Evolutionary conservation across 169 alveolate species (phyloP).

Genomic region (Blepharisma undulans): DNA sequence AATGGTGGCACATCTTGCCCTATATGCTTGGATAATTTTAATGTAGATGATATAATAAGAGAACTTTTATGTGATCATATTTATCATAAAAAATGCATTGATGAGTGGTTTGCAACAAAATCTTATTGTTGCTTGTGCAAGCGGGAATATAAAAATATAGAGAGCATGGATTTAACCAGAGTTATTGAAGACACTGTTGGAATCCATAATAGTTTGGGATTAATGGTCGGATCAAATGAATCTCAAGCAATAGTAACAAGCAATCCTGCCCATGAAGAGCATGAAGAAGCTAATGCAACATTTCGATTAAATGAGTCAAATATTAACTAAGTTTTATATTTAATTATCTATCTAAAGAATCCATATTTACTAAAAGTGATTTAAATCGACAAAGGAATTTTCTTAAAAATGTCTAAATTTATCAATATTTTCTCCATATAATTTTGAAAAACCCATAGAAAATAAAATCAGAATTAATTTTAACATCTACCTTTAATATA

Average conservation of each 20-base stretch:
- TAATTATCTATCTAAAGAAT: not conserved
- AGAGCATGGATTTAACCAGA: not conserved
- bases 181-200: not conserved
- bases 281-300: not conserved
- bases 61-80: constrained; percentile 54
- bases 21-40: constrained; percentile 49
- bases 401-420: not conserved
- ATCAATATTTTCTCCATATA: no score
- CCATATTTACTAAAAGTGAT: not conserved
- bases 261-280: not conserved
- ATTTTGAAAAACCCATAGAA: no score
- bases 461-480: no score
- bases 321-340: not conserved
- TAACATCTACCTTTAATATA: no score
- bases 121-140: constrained; percentile 46
- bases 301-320: not conserved
- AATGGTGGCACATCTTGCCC: constrained; percentile 1
- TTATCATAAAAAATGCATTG: constrained; percentile 56
- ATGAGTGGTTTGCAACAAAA: constrained; percentile 46
- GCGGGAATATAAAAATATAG: not conserved
- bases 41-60: constrained; percentile 2
- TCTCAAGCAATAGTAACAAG: not conserved
- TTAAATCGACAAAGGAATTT: not conserved
- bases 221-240: not conserved
- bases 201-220: not conserved